phyloP scores from a whole-genome alignment of 2,329 filamentous ascomycete species.

The Botrytis sinoallii region DNA sequence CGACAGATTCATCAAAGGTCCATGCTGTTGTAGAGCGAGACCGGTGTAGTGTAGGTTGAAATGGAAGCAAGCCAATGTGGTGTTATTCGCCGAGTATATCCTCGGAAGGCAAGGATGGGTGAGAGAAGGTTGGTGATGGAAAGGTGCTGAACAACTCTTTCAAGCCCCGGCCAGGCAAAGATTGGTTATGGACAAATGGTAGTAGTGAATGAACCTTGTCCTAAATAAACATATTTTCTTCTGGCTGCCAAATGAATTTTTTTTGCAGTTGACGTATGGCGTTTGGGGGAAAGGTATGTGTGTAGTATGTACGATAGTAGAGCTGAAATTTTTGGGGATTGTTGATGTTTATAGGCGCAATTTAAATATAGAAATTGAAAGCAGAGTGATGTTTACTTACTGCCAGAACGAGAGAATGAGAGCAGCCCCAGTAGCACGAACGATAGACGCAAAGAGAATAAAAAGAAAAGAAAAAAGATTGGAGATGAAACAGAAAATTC shows the following conservation, averaged over 20 bases:
- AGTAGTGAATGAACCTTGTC: constrained; percentile 7
- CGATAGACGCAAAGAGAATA: not conserved
- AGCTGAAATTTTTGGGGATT: not conserved
- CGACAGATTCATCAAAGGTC: constrained; percentile 21
- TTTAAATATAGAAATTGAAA: constrained; percentile 12
- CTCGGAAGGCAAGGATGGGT: constrained; percentile 13
- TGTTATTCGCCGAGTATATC: constrained; percentile 26
- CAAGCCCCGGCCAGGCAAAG: not conserved
- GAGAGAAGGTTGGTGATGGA: constrained; percentile 7
- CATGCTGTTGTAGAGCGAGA: constrained; percentile 23
- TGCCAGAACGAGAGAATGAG: not conserved
- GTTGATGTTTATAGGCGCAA: constrained; percentile 17
- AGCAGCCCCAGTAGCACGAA: not conserved
- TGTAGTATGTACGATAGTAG: not conserved
- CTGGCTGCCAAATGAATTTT: not conserved
- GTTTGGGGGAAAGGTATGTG: not conserved
- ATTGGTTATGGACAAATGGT: not conserved
- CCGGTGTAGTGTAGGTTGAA: not conserved
- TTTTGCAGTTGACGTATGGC: not conserved
- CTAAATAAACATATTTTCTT: not conserved
- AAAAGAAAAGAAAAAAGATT: not conserved
- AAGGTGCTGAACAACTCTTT: not conserved
- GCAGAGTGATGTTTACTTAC: not conserved
- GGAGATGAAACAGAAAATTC: not conserved
- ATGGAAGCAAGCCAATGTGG: constrained; percentile 8